These are phyloP conservation scores for Colletotrichum navitas DNA, from an alignment of 2,329 filamentous ascomycete species.

Conservation along the genomic window DNA sequence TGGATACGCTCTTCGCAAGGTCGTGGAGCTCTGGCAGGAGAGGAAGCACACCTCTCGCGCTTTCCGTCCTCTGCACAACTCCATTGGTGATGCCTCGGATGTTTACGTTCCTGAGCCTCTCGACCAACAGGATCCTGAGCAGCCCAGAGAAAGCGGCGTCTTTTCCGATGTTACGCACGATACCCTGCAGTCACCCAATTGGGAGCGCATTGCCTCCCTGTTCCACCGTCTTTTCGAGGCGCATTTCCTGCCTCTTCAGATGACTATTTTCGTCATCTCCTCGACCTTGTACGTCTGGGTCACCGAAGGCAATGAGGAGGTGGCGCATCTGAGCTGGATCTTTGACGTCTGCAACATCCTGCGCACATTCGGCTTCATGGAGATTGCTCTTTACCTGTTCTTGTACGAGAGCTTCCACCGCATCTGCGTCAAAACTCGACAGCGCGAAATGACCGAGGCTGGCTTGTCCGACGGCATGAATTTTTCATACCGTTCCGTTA, in stretches of 20 bases:
- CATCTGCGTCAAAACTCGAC: conserved; percentile 69
- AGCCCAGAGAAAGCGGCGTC: conserved; percentile 61
- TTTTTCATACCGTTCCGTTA: conserved; percentile 70
- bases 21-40: conserved; percentile 68
- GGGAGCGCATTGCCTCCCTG: conserved; percentile 68
- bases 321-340: conserved; percentile 68
- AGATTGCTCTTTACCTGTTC: conserved; percentile 72
- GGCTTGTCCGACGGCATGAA: conserved; percentile 74
- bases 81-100: conserved; percentile 60
- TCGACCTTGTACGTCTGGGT: conserved; percentile 71
- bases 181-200: conserved; percentile 64
- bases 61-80: conserved; percentile 68
- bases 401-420: conserved; percentile 77
- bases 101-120: conserved; percentile 62
- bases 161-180: conserved; percentile 68
- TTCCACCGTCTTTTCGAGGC: conserved; percentile 79
- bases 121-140: conserved; percentile 55
- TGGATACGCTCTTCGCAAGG: conserved; percentile 72
- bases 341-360: conserved; percentile 71
- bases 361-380: conserved; percentile 71
- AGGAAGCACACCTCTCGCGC: conserved; percentile 67
- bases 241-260: conserved; percentile 78
- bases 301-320: conserved; percentile 63
- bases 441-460: conserved; percentile 75
- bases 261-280: conserved; percentile 72